Evolutionary conservation across 306 rosid species (phyloP), one percentile per base, ranked within the genome.

Genomic region (Citrullus amarus): DNA sequence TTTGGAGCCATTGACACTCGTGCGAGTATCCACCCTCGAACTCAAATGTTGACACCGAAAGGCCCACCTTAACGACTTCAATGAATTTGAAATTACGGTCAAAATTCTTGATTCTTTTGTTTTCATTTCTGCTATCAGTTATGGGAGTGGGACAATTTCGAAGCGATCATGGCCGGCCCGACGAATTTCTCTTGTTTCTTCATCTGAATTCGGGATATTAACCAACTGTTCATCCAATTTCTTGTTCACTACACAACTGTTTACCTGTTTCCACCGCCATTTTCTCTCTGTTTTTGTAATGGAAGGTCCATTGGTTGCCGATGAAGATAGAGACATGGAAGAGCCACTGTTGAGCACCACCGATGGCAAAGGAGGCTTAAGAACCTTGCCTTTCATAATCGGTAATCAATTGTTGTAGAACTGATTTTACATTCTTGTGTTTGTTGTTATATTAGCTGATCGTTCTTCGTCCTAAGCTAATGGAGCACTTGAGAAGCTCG

Each of bases 401-500:
- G 76, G 76, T 70, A 70, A 70, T 70, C 36, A 2, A 22, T 8
- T 25, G 5, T 44, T 1, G 36, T 70, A 12, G n/a, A 70, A 66
- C 9, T 70, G 76, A 5, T 15, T 44, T 70, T 10, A 11, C 8
- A 13, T 70, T 20, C 25, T 44, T n/a, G 76, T n/a, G 39, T 44
- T 46, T 70, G 76, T 44, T 25, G 18, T 5, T n/a, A 38, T 22
- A 46, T 46, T 70, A 3, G 75, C 12, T 70, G 30, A 70, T 22
- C 10, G 34, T 22, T 46, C 41, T 25, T 51, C 18, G 6, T 78
- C 4, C 6, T 32, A 73, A 83, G 85, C 76, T 8, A 79, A 65
- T 56, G 85, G 70, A 10, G 61, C 82, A 39, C 60, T 83, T 74
- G 82, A 83, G 80, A 79, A 43, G 9, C 38, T 46, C 9, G 80